phyloP scores from a whole-genome alignment of 306 rosid genomes.

The Cicer judaicum region DNA sequence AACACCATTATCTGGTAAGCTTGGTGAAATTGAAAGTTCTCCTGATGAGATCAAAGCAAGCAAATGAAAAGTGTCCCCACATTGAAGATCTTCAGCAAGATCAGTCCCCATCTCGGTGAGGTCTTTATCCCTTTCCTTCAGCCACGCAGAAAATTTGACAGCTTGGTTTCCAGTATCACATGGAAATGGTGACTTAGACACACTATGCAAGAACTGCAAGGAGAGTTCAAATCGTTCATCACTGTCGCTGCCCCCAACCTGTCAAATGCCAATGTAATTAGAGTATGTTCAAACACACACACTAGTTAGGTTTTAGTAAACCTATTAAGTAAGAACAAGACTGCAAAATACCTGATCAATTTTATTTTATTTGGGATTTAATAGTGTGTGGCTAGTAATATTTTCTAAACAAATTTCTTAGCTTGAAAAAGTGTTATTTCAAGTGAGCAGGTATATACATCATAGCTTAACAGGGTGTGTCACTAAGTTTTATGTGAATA shows the following conservation, averaged over 20 bases:
- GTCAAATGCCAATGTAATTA: conserved; percentile 46
- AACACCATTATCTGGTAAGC: conserved; percentile 82
- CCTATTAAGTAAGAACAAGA: neutral
- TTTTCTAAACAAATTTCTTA: neutral
- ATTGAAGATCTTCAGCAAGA: conserved; percentile 77
- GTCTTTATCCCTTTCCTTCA: conserved; percentile 65
- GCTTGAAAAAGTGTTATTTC: conserved; percentile 3
- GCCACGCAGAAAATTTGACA: conserved; percentile 67
- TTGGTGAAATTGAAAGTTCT: conserved; percentile 72
- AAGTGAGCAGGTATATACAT: neutral
- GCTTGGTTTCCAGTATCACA: conserved; percentile 73
- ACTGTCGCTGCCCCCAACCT: conserved; percentile 75
- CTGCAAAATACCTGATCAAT: neutral
- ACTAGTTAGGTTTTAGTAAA: neutral
- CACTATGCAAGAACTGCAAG: conserved; percentile 70
- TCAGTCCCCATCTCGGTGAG: conserved; percentile 61
- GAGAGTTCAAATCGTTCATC: conserved; percentile 84
- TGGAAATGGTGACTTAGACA: conserved; percentile 87
- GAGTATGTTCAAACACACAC: conserved; percentile 21
- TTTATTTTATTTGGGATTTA: neutral
- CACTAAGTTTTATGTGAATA: neutral
- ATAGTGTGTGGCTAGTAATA: neutral
- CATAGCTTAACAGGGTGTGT: neutral
- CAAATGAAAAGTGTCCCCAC: conserved; percentile 84
- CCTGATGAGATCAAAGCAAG: conserved; percentile 80